Base-by-base conservation (phyloP, 1,139 yeast species). In the Arxiozyma slooffiae region DNA sequence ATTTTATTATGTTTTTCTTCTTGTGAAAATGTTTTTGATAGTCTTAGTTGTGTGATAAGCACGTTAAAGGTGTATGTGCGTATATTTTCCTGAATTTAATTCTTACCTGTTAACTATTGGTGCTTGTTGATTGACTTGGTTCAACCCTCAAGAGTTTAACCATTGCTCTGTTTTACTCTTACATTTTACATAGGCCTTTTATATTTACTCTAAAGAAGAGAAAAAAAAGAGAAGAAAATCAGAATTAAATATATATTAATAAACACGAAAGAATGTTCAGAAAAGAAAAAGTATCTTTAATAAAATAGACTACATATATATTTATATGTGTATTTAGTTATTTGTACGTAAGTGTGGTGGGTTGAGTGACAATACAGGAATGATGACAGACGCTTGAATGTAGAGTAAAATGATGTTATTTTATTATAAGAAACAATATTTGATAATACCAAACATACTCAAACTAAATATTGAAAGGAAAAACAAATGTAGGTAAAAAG, bases 401-500 rank as follows among this genome's bases (percentile, higher is more conserved):
- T 40, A 11, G 18, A 40, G 8, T 16, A 18, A 11, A 40, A 34
- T 40, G 20, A 21, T n/a, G n/a, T 20, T 22, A 8, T 40, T 18
- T 18, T 21, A 21, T 47, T 45, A 53, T 26, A 58, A 51, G 46
- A 60, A 53, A 42, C 60, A 56, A 51, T 63, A 65, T 47, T 65
- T 65, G 47, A 62, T 50, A 17, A 64, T 44, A 39, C 67, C 68
- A 54, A 63, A 65, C 14, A 63, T 47, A 50, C 66, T 59, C 20
- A 65, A 53, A 52, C 64, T 62, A 54, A 69, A 61, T 16, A 70
- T 52, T 16, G 62, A 57, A 30, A 70, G 54, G 51, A 67, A 67
- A 50, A 68, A 65, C 4, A 60, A 52, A 52, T 70, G 74, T 18
- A 70, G 53, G n/a, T 66, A 53, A 45, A 69, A 67, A 3, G 75